These are phyloP conservation scores for Hypocreales sp. DNA, from an alignment of 2,329 filamentous ascomycete species.

Conservation along the genomic window DNA sequence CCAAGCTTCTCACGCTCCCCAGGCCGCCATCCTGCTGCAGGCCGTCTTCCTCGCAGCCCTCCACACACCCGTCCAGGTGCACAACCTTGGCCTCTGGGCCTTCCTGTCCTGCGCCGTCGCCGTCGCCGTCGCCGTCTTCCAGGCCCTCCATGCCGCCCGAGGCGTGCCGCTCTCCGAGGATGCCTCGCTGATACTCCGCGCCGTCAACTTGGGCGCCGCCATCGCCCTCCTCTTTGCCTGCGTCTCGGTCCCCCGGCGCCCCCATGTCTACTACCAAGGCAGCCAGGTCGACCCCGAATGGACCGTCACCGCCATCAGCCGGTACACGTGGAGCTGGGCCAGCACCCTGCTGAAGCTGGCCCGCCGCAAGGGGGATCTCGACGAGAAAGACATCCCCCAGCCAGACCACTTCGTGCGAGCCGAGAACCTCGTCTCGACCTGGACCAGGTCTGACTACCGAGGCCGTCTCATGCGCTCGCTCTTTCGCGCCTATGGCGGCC, in stretches of 20 bases:
- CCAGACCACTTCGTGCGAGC: constrained; percentile 39
- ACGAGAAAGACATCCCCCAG: constrained; percentile 45
- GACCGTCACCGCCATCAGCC: constrained; percentile 42
- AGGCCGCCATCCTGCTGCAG: constrained; percentile 38
- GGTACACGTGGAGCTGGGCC: constrained; percentile 54
- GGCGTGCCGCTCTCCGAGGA: constrained; percentile 16
- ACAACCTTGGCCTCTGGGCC: constrained; percentile 35
- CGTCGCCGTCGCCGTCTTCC: constrained; percentile 25
- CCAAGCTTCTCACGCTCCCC: too few relatives aligned
- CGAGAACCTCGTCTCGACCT: constrained; percentile 32
- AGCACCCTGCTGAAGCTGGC: constrained; percentile 36
- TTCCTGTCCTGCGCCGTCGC: constrained; percentile 31
- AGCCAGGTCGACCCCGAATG: constrained; percentile 46
- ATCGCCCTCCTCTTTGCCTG: constrained; percentile 31
- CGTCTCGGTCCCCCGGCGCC: constrained; percentile 48
- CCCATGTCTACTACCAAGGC: constrained; percentile 46
- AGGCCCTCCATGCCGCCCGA: constrained; percentile 22
- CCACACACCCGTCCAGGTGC: constrained; percentile 34
- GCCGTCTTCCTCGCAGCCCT: constrained; percentile 30
- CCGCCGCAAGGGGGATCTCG: constrained; percentile 40
- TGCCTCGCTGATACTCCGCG: constrained; percentile 27
- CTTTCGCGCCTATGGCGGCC: constrained; percentile 37
- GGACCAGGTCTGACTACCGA: constrained; percentile 28
- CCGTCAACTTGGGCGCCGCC: constrained; percentile 27
- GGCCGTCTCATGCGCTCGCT: constrained; percentile 45